phyloP scores from a whole-genome alignment of 2,329 filamentous ascomycete species.

The Colletotrichum cereale region DNA sequence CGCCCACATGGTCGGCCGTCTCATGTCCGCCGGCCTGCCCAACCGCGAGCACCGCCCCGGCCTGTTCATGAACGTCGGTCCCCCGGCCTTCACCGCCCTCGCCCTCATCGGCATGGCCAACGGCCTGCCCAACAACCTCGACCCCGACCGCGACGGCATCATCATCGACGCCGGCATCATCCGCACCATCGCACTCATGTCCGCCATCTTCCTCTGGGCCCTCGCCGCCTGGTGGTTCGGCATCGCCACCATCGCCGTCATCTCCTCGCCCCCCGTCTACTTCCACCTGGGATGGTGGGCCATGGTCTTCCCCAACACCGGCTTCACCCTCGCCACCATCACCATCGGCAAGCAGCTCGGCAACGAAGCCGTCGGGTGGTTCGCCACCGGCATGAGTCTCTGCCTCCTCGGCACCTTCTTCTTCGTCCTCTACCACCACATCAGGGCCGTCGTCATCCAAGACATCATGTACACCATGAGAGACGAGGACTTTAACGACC shows the following conservation, averaged over 20 bases:
- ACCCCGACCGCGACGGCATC: constrained; percentile 57
- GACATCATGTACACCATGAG: constrained; percentile 69
- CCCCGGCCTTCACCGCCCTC: constrained; percentile 77
- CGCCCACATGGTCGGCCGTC: constrained; percentile 76
- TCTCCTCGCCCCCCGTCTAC: constrained; percentile 56
- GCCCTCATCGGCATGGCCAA: constrained; percentile 77
- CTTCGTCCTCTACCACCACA: constrained; percentile 59
- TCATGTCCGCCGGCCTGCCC: constrained; percentile 77
- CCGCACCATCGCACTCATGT: constrained; percentile 59
- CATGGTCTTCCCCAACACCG: constrained; percentile 72
- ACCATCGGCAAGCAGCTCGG: constrained; percentile 63
- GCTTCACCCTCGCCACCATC: constrained; percentile 69
- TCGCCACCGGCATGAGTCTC: constrained; percentile 64
- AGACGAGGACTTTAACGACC: constrained; percentile 59
- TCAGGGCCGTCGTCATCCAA: constrained; percentile 62
- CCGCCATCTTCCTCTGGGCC: constrained; percentile 73
- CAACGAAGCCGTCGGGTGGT: constrained; percentile 60
- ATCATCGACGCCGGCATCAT: constrained; percentile 58
- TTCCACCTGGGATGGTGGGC: constrained; percentile 76
- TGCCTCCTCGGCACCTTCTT: constrained; percentile 55
- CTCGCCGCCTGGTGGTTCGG: constrained; percentile 71
- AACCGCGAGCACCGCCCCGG: constrained; percentile 73
- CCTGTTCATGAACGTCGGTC: constrained; percentile 83
- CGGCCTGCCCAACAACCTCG: constrained; percentile 62
- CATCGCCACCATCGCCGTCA: constrained; percentile 51